These are phyloP conservation scores for Calonectria pseudoturangicola DNA, from an alignment of 2,329 filamentous ascomycete genomes.

Conservation along the genomic window DNA sequence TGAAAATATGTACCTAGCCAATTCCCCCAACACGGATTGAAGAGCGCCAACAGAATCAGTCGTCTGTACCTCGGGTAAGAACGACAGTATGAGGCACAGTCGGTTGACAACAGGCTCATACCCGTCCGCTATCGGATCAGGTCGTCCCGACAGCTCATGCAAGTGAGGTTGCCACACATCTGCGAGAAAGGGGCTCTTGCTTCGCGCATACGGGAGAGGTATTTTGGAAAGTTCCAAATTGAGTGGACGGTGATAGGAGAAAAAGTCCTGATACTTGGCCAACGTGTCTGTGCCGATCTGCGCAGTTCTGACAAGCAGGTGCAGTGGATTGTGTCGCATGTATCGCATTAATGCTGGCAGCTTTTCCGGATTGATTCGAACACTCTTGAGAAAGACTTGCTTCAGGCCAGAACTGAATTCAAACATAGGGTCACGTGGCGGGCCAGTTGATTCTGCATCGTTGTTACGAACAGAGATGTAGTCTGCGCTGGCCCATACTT, in stretches of 20 bases:
- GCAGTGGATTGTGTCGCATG: not conserved
- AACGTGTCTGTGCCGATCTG: not conserved
- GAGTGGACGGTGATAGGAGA: not conserved
- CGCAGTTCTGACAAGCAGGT: not conserved
- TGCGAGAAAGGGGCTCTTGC: not conserved
- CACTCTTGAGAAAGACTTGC: constrained; percentile 22
- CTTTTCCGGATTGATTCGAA: not conserved
- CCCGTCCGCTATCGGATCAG: not conserved
- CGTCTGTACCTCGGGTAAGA: not conserved
- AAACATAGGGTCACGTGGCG: constrained; percentile 6
- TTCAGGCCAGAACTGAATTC: constrained; percentile 6
- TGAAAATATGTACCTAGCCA: constrained; percentile 10
- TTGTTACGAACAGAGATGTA: not conserved
- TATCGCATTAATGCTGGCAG: not conserved
- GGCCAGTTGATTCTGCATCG: not conserved
- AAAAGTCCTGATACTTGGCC: not conserved
- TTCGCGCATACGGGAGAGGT: not conserved
- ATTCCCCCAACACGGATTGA: not conserved
- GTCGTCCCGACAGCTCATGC: not conserved
- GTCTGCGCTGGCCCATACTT: constrained; percentile 21
- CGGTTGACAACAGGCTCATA: not conserved
- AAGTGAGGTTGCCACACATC: not conserved
- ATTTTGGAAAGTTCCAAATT: not conserved
- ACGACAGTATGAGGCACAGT: not conserved
- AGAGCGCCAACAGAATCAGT: not conserved